Base-by-base conservation (phyloP, 371 early-diverging fungal species). In the Rhizomucor miehei region DNA sequence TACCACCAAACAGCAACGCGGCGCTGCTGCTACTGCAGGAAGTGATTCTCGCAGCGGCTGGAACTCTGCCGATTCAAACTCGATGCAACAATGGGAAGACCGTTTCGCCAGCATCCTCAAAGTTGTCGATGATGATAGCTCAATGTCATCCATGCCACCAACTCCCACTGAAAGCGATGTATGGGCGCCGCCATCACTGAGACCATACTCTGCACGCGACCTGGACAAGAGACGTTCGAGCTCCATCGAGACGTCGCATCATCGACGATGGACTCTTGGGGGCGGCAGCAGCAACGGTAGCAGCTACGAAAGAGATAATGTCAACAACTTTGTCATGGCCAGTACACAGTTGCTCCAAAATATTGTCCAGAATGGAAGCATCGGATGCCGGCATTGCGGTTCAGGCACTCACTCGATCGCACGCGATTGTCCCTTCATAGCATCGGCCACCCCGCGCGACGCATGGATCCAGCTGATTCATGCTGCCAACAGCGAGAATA, bases 381-480 rank as follows among this genome's bases (percentile, higher is more conserved):
- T 57, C 25, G 57, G 56, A 6, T 60, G 56, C 24, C 61, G 55
- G 3, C 47, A 60, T n/a, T 60, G 61, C 39, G 61, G 56, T 36
- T 37, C 51, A 11, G 46, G 41, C 17, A 21, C 45, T 5, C 61
- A 60, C 24, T 20, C 16, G 6, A 40, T 48, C 14, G 41, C 56
- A 11, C 48, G 51, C 9, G 45, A 55, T 16, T 60, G 61, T 34
- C 61, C 61, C 10, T 55, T 44, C 36, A 39, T 60, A 6, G 51
- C 61, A 2, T 6, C 47, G 0, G 13, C 55, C 13, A 51, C 38
- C 25, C 13, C 36, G 8, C 34, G 41, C 23, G 46, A 55, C 2
- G 61, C 61, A 13, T 60, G 61, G 61, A 10, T 40, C 2, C 39
- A 39, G 8, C 40, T 60, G 9, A 20, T 35, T 13, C 44, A 50